A percentile compares a stretch with the other conserved stretches of the same genome.
Evolutionary conservation across 2,329 filamentous ascomycete genomes (phyloP).

Genomic region (Celoporthe dispersa): DNA sequence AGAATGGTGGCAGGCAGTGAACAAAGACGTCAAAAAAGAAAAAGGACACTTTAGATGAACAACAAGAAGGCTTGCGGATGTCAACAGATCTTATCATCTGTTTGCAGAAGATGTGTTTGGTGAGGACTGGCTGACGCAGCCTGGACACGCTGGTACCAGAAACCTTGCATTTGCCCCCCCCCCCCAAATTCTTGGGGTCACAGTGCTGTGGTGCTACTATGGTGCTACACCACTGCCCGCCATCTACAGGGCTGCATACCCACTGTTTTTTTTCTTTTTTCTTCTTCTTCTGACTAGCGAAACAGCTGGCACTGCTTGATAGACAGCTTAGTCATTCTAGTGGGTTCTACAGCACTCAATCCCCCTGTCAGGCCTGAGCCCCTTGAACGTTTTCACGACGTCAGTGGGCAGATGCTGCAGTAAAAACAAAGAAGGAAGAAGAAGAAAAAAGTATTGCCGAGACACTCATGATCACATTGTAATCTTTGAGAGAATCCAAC

Average conservation of each 20-base stretch:
- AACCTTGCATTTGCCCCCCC: conserved; percentile 2
- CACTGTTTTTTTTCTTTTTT: background rate
- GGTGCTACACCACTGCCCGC: background rate
- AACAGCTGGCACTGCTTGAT: background rate
- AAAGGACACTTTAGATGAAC: background rate
- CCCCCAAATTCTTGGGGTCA: background rate
- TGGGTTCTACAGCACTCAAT: too few species aligned
- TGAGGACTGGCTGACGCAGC: background rate
- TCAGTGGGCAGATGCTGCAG: background rate
- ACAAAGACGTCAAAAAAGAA: background rate
- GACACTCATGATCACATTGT: background rate
- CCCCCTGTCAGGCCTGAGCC: background rate
- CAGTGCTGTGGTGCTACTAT: background rate
- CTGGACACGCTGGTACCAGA: background rate
- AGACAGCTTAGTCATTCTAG: conserved; percentile 10
- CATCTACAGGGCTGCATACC: background rate
- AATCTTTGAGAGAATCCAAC: background rate
- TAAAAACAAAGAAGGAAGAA: background rate
- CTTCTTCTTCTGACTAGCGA: background rate
- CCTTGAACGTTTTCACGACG: background rate
- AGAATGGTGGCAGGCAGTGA: background rate
- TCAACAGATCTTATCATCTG: background rate
- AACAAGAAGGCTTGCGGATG: background rate
- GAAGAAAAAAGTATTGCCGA: background rate
- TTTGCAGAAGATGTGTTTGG: background rate